A percentile compares a stretch with the other conserved stretches of the same genome.
Evolutionary conservation across 495 filamentous ascomycete species (phyloP).

Genomic region (Talaromyces trachyspermus): DNA sequence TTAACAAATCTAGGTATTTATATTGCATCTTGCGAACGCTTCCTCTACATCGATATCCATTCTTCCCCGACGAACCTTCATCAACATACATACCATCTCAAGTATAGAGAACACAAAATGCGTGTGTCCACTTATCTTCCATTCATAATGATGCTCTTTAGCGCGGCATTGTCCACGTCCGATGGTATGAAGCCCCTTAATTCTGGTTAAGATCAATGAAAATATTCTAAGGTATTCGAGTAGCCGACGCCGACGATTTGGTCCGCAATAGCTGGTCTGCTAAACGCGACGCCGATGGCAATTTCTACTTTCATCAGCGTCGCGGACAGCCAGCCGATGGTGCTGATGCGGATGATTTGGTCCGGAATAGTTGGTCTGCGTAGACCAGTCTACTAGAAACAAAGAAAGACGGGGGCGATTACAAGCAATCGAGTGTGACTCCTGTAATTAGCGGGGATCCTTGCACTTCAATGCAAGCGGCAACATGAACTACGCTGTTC

Average conservation of each 20-base stretch:
- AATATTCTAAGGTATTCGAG: not conserved
- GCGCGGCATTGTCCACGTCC: not conserved
- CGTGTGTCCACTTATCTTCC: not conserved
- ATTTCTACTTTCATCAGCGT: no score
- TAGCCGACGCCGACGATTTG: not conserved
- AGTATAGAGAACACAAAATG: not conserved
- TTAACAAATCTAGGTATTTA: no score
- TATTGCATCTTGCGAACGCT: no score
- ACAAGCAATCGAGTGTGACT: no score
- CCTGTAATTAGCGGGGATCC: no score
- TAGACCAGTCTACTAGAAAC: not conserved
- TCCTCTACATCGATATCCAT: no score
- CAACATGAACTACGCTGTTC: no score
- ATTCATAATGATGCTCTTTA: not conserved
- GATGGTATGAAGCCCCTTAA: not conserved
- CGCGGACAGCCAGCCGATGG: no score
- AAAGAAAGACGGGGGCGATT: no score
- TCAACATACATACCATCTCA: no score
- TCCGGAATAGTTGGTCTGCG: not conserved
- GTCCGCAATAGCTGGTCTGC: conserved; percentile 1
- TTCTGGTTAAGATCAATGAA: not conserved
- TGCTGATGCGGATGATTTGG: not conserved
- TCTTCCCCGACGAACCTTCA: no score
- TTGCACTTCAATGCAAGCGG: no score
- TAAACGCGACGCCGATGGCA: not conserved